Base-by-base conservation (phyloP, 108 stramenopile genomes). In the Epithemia pelagica region DNA sequence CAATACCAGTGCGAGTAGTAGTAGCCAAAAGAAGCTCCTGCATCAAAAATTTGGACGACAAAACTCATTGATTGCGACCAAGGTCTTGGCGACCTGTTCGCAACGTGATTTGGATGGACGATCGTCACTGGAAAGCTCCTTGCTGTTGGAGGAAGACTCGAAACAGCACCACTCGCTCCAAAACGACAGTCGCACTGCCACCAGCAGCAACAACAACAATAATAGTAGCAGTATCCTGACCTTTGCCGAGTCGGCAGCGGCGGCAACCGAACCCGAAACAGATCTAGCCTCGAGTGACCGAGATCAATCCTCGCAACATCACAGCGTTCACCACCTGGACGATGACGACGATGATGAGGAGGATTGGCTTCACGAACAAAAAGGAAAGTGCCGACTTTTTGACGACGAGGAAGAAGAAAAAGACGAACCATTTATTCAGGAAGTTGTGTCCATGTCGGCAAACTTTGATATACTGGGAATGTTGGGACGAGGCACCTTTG, bases 401-500 rank as follows among this genome's bases (percentile, higher is more conserved):
- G 37, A n/a, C n/a, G n/a, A n/a, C n/a, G n/a, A 46, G 37, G 37
- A 46, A 46, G 37, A 46, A 10, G 15, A 15, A 46, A 15, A 46
- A 10, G 37, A 46, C 37, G 10, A 58, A n/a, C 7, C 56, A 7
- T 27, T 58, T 27, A 21, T 23, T 26, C 25, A 7, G 21, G 56
- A 23, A 1, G 55, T 76, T 10, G 62, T 85, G 23, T 83, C 84
- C 57, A 82, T 90, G 60, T 62, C 70, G 30, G 68, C 73, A 18
- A 76, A 82, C 61, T 93, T 93, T 69, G 77, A 83, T 24, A 86
- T 85, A 66, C 61, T 88, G 26, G 61, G 83, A 0, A 65, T 73
- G 30, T 71, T 93, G 24, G 91, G 91, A 21, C 85, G 82, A 58
- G 91, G 91, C 24, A 74, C 88, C 26, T 90, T 90, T 70, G 88